Evolutionary conservation across 768 basidiomycete genomes (phyloP).

Genomic region (Tricholoma hemisulphureum): DNA sequence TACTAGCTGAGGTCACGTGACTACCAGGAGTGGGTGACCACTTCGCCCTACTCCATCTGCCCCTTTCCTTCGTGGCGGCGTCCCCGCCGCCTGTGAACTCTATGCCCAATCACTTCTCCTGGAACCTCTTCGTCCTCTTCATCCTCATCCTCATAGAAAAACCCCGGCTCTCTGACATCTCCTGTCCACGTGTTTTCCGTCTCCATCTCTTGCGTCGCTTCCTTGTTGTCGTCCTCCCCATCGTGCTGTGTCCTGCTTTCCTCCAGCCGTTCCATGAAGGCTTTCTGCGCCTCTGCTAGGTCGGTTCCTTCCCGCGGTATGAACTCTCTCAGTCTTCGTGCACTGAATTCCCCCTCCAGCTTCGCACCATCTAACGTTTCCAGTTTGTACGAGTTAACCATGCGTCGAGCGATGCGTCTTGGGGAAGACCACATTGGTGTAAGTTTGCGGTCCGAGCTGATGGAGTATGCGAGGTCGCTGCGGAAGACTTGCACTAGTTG

Average conservation of each 20-base stretch:
- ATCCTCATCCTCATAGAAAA: not conserved
- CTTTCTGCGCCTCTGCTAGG: not conserved
- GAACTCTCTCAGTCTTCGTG: not conserved
- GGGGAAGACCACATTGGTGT: not conserved
- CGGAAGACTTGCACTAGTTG: not conserved
- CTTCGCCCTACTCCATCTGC: too few relatives aligned
- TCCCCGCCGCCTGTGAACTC: not conserved
- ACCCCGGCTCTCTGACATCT: not conserved
- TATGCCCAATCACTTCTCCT: not conserved
- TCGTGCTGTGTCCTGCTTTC: not conserved
- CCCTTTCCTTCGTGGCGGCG: too few relatives aligned
- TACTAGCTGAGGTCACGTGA: too few relatives aligned
- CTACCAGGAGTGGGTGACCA: too few relatives aligned
- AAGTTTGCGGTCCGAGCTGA: not conserved
- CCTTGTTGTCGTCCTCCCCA: not conserved
- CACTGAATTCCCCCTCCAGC: not conserved
- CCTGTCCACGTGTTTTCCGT: not conserved
- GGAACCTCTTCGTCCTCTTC: not conserved
- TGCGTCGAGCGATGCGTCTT: not conserved
- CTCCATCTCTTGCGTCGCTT: too few relatives aligned
- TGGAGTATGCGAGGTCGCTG: not conserved
- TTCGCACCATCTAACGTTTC: not conserved
- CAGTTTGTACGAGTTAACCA: not conserved
- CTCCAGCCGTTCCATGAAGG: not conserved
- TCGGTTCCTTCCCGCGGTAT: not conserved